A percentile compares a stretch with the other conserved stretches of the same genome.
phyloP scores from a whole-genome alignment of 352 stramenopile genomes.

The Globisporangium perplexum region DNA sequence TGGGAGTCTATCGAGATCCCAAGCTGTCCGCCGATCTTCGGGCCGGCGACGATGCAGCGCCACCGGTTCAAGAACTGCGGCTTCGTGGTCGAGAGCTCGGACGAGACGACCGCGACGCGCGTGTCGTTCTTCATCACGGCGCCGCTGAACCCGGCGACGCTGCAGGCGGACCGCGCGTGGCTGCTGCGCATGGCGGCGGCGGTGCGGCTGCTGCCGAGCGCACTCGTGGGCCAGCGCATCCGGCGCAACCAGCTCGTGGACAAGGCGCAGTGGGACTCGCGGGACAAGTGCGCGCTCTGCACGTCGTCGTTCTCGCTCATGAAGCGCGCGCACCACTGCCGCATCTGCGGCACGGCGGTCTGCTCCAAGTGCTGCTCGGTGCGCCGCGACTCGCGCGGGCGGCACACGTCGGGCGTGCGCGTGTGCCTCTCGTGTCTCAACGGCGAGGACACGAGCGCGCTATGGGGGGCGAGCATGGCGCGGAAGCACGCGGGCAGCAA shows the following conservation, averaged over 20 bases:
- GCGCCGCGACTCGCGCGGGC: conserved; percentile 29
- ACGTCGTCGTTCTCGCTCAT: conserved; percentile 60
- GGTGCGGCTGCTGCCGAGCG: conserved; percentile 53
- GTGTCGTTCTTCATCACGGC: conserved; percentile 73
- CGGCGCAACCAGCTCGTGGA: conserved; percentile 53
- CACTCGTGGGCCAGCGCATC: conserved; percentile 71
- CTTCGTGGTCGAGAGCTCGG: conserved; percentile 70
- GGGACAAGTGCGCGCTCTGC: conserved; percentile 62
- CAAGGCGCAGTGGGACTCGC: conserved; percentile 46
- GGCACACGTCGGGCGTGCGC: conserved; percentile 25
- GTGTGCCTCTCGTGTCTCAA: conserved; percentile 71
- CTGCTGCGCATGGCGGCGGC: conserved; percentile 48
- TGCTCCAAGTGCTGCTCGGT: conserved; percentile 75
- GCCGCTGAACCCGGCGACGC: conserved; percentile 26
- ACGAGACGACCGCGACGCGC: conserved; percentile 53
- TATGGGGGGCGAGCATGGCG: conserved; percentile 33
- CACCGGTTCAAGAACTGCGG: conserved; percentile 51
- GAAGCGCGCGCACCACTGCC: conserved; percentile 70
- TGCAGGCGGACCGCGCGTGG: conserved; percentile 47
- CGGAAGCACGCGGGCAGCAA: conserved; percentile 19
- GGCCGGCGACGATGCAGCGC: conserved; percentile 38
- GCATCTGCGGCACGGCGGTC: conserved; percentile 61
- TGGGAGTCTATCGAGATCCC: conserved; percentile 64
- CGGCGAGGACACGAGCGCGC: conserved; percentile 37
- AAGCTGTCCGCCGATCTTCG: conserved; percentile 42